phyloP scores from a whole-genome alignment of 2,329 filamentous ascomycete species.

The Exophiala aquamarina region DNA sequence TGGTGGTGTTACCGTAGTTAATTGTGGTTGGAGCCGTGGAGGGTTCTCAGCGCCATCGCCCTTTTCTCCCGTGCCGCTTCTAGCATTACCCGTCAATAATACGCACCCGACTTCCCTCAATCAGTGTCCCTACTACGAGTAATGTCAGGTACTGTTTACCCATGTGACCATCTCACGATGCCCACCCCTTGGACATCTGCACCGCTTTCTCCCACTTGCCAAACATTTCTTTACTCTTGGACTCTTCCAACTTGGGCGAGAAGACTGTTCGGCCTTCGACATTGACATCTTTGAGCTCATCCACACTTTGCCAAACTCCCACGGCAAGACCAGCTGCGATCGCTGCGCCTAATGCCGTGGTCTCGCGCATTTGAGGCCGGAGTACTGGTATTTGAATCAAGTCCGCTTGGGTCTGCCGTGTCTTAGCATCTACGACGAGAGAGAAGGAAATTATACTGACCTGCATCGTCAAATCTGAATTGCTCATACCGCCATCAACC shows the following conservation, averaged over 20 bases:
- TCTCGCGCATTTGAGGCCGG: constrained; percentile 85
- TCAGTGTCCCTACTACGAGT: no score
- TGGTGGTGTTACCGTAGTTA: no score
- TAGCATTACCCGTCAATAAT: no score
- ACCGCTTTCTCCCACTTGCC: constrained; percentile 74
- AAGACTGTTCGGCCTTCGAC: constrained; percentile 69
- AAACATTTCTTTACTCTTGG: constrained; percentile 66
- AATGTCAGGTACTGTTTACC: no score
- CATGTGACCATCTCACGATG: no score
- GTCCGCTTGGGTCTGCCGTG: constrained; percentile 77
- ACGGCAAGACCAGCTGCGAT: constrained; percentile 89
- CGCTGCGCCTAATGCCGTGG: constrained; percentile 82
- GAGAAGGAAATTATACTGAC: no score
- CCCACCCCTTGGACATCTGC: constrained; percentile 59
- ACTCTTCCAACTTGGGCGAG: constrained; percentile 59
- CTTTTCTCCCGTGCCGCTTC: no score
- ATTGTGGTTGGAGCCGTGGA: no score
- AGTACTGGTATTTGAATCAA: constrained; percentile 80
- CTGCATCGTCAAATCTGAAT: constrained; percentile 88
- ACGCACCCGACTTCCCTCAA: no score
- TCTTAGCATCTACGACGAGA: no score
- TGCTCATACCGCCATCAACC: constrained; percentile 87
- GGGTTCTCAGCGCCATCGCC: no score
- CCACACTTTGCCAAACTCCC: constrained; percentile 73
- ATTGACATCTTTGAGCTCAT: constrained; percentile 73